Evolutionary conservation across 331 rosid genomes (phyloP).

Genomic region (Phaseolus coccineus): DNA sequence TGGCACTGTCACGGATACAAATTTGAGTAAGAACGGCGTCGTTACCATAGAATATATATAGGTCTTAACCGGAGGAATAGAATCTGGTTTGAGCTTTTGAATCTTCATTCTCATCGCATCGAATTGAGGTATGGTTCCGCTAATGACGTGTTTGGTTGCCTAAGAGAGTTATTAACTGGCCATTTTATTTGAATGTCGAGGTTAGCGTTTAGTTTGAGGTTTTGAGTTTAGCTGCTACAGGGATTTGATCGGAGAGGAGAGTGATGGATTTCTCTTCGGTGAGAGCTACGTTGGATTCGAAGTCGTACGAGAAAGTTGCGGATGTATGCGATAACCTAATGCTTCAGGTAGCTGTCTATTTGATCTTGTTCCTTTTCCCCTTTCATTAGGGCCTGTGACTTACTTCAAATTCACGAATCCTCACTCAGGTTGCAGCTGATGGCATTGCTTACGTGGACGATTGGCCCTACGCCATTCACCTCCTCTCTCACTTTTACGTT

Average conservation of each 20-base stretch:
- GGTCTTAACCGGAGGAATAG: not conserved
- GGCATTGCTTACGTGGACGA: conserved; percentile 80
- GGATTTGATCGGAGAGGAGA: conserved; percentile 7
- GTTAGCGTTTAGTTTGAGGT: not conserved
- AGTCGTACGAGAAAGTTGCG: conserved; percentile 72
- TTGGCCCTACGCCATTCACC: conserved; percentile 93
- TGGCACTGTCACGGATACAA: not conserved
- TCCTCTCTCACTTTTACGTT: conserved; percentile 73
- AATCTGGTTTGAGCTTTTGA: not conserved
- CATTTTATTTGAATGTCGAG: not conserved
- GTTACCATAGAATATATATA: not conserved
- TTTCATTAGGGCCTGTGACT: conserved; percentile 26
- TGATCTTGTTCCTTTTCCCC: not conserved
- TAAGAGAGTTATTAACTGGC: not conserved
- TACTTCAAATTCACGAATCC: not conserved
- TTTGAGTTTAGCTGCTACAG: not conserved
- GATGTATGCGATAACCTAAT: conserved; percentile 75
- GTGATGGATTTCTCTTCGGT: conserved; percentile 72
- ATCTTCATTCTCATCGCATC: not conserved
- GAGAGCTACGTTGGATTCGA: conserved; percentile 63
- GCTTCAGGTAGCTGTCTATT: conserved; percentile 60
- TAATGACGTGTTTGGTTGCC: not conserved
- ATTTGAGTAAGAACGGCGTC: not conserved
- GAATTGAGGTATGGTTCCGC: conserved; percentile 18
- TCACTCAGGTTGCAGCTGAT: conserved; percentile 80